A percentile compares a stretch with the other conserved stretches of the same genome.
phyloP scores from a whole-genome alignment of 2,329 filamentous ascomycete genomes.

The Myrmaecium sp. region DNA sequence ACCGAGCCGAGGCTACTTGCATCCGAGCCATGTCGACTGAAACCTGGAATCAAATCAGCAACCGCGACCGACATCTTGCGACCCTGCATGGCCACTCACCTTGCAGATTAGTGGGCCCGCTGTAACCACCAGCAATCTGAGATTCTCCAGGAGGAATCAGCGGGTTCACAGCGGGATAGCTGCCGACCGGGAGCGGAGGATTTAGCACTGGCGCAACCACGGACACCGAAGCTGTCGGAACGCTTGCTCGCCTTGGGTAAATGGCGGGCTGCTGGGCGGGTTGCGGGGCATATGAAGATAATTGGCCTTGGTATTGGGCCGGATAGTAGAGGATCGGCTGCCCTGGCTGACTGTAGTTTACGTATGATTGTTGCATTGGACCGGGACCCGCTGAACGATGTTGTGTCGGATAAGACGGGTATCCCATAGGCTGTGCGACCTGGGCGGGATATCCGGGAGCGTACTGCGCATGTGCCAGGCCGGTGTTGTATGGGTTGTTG shows the following conservation, averaged over 20 bases:
- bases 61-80: not conserved
- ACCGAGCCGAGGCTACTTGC: slow-evolving; percentile 15
- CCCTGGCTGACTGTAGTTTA: no score
- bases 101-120: slow-evolving; percentile 7
- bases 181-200: slow-evolving; percentile 9
- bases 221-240: slow-evolving; percentile 8
- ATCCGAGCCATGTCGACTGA: slow-evolving; percentile 2
- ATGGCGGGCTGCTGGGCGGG: slow-evolving; percentile 10
- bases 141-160: slow-evolving; percentile 6
- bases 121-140: slow-evolving; percentile 5
- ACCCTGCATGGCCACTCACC: slow-evolving; percentile 8
- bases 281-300: slow-evolving; percentile 15
- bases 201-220: slow-evolving; percentile 11
- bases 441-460: slow-evolving; percentile 13
- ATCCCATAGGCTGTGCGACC: slow-evolving; percentile 10
- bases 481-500: slow-evolving; percentile 8
- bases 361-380: slow-evolving; percentile 13
- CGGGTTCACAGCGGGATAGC: slow-evolving; percentile 7
- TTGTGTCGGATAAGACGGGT: slow-evolving; percentile 10
- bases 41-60: not conserved
- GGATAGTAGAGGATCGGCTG: slow-evolving; percentile 12
- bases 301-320: slow-evolving; percentile 19
- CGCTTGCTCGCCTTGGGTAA: slow-evolving; percentile 15
- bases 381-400: slow-evolving; percentile 10
- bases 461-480: slow-evolving; percentile 13